Percentiles rank a stretch among this genome's conserved stretches.
Evolutionary conservation across 108 stramenopile genomes (phyloP).

Genomic region (Thalassiosira profunda): DNA sequence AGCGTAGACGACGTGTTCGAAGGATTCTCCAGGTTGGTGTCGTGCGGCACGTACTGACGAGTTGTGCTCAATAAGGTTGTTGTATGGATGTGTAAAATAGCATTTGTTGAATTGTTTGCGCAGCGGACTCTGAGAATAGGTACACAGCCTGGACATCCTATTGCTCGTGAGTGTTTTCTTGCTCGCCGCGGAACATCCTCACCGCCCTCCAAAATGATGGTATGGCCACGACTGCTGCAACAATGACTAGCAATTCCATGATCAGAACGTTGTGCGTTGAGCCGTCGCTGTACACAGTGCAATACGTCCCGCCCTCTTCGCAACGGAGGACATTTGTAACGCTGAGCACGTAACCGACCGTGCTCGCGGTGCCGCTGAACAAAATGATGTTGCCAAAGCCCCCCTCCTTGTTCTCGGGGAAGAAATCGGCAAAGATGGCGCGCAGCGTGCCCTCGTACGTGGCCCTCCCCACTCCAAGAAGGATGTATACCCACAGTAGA

Average conservation of each 20-base stretch:
- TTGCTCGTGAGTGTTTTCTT: no score
- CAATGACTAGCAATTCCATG: constrained; percentile 61
- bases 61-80: no score
- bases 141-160: no score
- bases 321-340: constrained; percentile 48
- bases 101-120: no score
- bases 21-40: no score
- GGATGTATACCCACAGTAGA: constrained; percentile 61
- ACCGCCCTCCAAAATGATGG: constrained; percentile 69
- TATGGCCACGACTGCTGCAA: constrained; percentile 63
- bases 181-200: no score
- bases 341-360: constrained; percentile 67
- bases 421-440: constrained; percentile 84
- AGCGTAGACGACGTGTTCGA: no score
- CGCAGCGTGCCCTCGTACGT: constrained; percentile 86
- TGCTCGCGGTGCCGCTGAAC: constrained; percentile 77
- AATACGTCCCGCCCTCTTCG: constrained; percentile 38
- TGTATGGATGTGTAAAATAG: no score
- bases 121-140: no score
- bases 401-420: constrained; percentile 74
- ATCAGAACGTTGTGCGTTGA: constrained; percentile 65
- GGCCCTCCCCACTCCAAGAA: constrained; percentile 78
- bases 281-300: constrained; percentile 65
- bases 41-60: no score
- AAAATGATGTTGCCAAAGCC: constrained; percentile 90